Percentiles rank a stretch among this genome's conserved stretches.
These are phyloP conservation scores for Chalciporus piperatoides DNA, from an alignment of 1,284 basidiomycete species.

Conservation along the genomic window DNA sequence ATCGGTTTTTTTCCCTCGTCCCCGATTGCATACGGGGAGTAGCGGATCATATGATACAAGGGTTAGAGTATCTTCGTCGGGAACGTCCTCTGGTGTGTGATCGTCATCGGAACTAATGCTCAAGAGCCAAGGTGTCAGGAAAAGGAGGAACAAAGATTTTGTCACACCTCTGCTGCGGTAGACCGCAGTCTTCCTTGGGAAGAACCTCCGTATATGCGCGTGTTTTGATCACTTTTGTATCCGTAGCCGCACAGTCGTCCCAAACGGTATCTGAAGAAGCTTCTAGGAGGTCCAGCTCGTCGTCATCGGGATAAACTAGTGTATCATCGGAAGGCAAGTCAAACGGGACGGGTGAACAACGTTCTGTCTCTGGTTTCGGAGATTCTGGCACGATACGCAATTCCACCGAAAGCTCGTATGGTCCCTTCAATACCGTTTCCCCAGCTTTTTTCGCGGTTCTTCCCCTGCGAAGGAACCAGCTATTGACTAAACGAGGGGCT, in stretches of 20 bases:
- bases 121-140: constrained; percentile 15
- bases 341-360: not conserved
- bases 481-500: constrained; percentile 18
- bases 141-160: not conserved
- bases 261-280: constrained; percentile 28
- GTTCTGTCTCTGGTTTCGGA: constrained; percentile 6
- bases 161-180: constrained; percentile 19
- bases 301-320: constrained; percentile 10
- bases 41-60: not conserved
- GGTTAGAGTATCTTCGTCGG: not conserved
- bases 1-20: constrained; percentile 5
- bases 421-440: constrained; percentile 16
- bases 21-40: constrained; percentile 20
- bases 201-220: constrained; percentile 19
- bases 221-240: not conserved
- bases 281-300: constrained; percentile 13
- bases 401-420: constrained; percentile 25
- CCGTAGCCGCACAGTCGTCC: constrained; percentile 9
- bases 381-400: constrained; percentile 3
- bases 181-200: not conserved
- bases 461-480: constrained; percentile 29
- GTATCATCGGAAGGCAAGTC: constrained; percentile 28
- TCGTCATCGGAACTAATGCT: constrained; percentile 9
- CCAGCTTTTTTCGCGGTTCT: constrained; percentile 26
- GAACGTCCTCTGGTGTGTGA: not conserved